A percentile compares a stretch with the other conserved stretches of the same genome.
phyloP scores from a whole-genome alignment of 2,329 filamentous ascomycete species.

The Fusarium sp. region DNA sequence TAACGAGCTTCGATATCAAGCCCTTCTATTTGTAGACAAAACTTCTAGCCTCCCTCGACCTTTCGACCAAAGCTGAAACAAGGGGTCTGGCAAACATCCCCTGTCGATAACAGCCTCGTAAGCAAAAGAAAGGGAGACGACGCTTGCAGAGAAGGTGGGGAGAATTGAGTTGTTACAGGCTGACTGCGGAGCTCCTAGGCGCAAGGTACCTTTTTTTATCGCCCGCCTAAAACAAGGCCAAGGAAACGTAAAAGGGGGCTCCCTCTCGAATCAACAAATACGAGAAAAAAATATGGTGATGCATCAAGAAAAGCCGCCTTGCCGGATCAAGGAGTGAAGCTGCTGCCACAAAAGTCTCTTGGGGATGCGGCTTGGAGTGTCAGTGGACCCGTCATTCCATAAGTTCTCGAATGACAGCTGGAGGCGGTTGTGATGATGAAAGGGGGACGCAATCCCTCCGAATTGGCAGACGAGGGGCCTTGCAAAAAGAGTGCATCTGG shows the following conservation, averaged over 20 bases:
- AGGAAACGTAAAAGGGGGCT: slow-evolving; percentile 31
- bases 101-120: background rate
- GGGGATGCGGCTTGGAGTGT: slow-evolving; percentile 19
- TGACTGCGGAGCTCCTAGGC: slow-evolving; percentile 18
- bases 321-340: slow-evolving; percentile 20
- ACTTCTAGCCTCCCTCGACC: background rate
- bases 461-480: slow-evolving; percentile 18
- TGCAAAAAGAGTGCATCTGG: slow-evolving; percentile 4
- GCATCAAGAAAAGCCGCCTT: slow-evolving; percentile 31
- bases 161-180: slow-evolving; percentile 13
- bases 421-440: slow-evolving; percentile 20
- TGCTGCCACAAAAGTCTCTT: slow-evolving; percentile 12
- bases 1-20: background rate
- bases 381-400: slow-evolving; percentile 37
- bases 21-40: background rate
- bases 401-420: slow-evolving; percentile 21
- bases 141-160: slow-evolving; percentile 7
- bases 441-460: slow-evolving; percentile 12
- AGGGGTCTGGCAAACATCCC: background rate
- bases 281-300: slow-evolving; percentile 32
- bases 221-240: slow-evolving; percentile 27
- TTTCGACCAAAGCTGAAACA: slow-evolving; percentile 15
- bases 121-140: background rate
- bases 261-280: slow-evolving; percentile 18
- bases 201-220: slow-evolving; percentile 15